A percentile compares a stretch with the other conserved stretches of the same genome.
Conservation (phyloP, 2,329 filamentous ascomycete genomes). For the Didymella pinodella region DNA sequence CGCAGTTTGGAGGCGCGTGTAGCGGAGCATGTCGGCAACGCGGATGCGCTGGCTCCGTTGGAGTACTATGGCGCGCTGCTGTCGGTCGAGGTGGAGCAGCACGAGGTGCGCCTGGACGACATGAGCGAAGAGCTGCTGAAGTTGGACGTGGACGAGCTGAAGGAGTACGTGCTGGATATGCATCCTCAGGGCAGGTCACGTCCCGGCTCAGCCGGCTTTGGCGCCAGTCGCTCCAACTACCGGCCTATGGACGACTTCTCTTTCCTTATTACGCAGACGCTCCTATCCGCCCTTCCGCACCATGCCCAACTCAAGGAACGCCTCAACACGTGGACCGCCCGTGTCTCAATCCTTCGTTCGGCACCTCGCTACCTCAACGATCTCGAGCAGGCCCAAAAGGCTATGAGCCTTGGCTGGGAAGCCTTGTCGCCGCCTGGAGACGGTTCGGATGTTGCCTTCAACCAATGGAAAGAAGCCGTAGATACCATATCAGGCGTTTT, state of each 20-base stretch:
- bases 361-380: slow-evolving; percentile 73
- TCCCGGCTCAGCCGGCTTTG: slow-evolving; percentile 56
- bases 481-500: slow-evolving; percentile 67
- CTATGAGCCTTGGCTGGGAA: slow-evolving; percentile 72
- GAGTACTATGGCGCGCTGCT: slow-evolving; percentile 76
- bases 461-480: slow-evolving; percentile 51
- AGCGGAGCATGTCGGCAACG: slow-evolving; percentile 39
- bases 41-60: slow-evolving; percentile 39
- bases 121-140: slow-evolving; percentile 74
- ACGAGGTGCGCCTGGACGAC: slow-evolving; percentile 76
- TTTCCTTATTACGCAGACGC: slow-evolving; percentile 87
- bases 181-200: slow-evolving; percentile 64
- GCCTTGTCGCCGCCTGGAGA: slow-evolving; percentile 59
- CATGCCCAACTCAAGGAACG: slow-evolving; percentile 76
- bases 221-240: slow-evolving; percentile 57
- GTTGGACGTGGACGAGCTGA: slow-evolving; percentile 84
- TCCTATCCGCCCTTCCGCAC: slow-evolving; percentile 86
- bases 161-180: slow-evolving; percentile 82
- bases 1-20: slow-evolving; percentile 45
- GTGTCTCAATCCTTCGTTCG: slow-evolving; percentile 76
- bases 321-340: slow-evolving; percentile 79
- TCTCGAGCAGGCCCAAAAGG: slow-evolving; percentile 69
- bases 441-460: slow-evolving; percentile 43
- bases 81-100: slow-evolving; percentile 67
- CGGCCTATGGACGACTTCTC: slow-evolving; percentile 86